phyloP scores from a whole-genome alignment of 176 grass and related monocot genomes.

The Oropetium thomaeum region DNA sequence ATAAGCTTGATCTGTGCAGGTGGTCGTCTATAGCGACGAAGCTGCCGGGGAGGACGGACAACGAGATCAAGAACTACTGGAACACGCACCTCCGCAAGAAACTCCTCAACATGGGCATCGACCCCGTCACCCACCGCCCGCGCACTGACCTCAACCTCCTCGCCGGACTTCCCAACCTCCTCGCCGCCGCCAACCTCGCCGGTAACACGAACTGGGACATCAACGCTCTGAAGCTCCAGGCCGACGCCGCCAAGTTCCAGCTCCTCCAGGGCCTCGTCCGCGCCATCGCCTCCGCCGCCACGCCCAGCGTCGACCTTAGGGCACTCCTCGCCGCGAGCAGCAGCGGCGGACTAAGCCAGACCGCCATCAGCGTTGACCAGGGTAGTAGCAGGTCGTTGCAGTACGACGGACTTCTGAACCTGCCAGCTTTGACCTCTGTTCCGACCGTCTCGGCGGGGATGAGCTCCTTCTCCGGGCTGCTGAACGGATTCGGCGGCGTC shows the following conservation, averaged over 20 bases:
- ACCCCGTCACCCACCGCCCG: slow-evolving; percentile 80
- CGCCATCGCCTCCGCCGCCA: slow-evolving; percentile 34
- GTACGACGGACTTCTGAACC: slow-evolving; percentile 44
- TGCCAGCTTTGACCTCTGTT: slow-evolving; percentile 21
- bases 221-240: slow-evolving; percentile 53
- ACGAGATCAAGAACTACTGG: slow-evolving; percentile 98
- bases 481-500: neutral
- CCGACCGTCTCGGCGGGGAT: neutral
- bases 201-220: slow-evolving; percentile 29
- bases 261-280: slow-evolving; percentile 59
- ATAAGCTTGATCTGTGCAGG: slow-evolving; percentile 28
- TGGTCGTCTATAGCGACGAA: slow-evolving; percentile 77
- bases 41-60: slow-evolving; percentile 71
- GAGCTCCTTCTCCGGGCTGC: slow-evolving; percentile 1
- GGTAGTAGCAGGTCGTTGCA: neutral
- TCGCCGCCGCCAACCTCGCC: slow-evolving; percentile 27
- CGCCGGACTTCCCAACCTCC: slow-evolving; percentile 44
- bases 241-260: slow-evolving; percentile 56
- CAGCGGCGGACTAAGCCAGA: neutral
- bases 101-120: slow-evolving; percentile 73
- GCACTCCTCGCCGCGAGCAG: slow-evolving; percentile 20
- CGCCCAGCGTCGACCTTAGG: slow-evolving; percentile 48
- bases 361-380: neutral
- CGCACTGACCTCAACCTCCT: slow-evolving; percentile 63
- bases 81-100: slow-evolving; percentile 91